These are phyloP conservation scores for Pinus tabuliformis DNA, from an alignment of 75 land plant species.

Conservation along the genomic window DNA sequence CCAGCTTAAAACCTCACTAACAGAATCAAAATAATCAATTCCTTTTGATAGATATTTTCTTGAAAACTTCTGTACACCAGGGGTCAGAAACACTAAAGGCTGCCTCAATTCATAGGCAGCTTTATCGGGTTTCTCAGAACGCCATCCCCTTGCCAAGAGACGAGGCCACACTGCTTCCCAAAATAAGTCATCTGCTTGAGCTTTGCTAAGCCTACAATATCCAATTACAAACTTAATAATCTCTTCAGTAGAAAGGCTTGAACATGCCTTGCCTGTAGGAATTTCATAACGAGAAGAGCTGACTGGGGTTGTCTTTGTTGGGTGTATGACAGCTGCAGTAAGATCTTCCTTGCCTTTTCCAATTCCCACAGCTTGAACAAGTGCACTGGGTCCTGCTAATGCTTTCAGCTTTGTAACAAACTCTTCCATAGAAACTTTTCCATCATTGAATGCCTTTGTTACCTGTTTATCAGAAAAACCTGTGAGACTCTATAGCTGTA, in stretches of 20 bases:
- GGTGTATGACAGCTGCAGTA: conserved; percentile 33
- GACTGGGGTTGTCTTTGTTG: conserved; percentile 14
- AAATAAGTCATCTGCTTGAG: conserved; percentile 59
- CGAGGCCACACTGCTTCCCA: conserved; percentile 94
- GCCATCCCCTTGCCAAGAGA: conserved; percentile 68
- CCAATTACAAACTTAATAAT: conserved; percentile 52
- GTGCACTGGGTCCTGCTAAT: conserved; percentile 30
- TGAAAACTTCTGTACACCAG: conserved; percentile 62
- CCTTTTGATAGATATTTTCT: conserved; percentile 60
- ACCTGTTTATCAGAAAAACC: conserved; percentile 23
- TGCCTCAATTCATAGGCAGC: conserved; percentile 17
- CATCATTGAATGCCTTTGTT: conserved; percentile 36
- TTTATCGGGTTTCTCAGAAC: conserved; percentile 53
- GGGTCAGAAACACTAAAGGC: conserved; percentile 52
- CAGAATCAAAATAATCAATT: conserved; percentile 66
- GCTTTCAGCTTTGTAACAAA: conserved; percentile 39
- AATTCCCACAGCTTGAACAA: conserved; percentile 61
- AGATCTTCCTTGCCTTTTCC: conserved; percentile 63
- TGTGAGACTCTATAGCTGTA: neutral
- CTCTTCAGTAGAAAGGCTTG: conserved; percentile 43
- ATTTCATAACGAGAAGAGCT: conserved; percentile 23
- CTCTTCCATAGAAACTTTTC: conserved; percentile 46
- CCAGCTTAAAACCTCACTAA: conserved; percentile 57
- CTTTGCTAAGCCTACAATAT: conserved; percentile 65
- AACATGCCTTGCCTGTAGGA: conserved; percentile 50